A percentile compares a stretch with the other conserved stretches of the same genome.
phyloP scores from a whole-genome alignment of 192 early-diverging fungal species.

The Coemansia sp. region DNA sequence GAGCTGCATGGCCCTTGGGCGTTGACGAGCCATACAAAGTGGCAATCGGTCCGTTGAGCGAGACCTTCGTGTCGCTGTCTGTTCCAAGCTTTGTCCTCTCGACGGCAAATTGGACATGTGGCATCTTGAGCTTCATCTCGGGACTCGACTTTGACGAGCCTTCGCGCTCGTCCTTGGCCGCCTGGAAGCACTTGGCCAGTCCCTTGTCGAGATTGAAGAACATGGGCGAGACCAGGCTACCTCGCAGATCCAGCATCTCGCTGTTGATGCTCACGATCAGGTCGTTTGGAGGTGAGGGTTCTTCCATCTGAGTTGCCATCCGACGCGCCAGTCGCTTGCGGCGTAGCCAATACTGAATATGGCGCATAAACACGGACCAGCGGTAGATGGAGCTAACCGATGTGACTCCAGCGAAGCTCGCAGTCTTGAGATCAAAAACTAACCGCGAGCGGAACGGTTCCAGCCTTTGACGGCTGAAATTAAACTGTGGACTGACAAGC shows the following conservation, averaged over 20 bases:
- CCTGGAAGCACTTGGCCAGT: constrained; percentile 18
- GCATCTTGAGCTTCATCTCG: constrained; percentile 45
- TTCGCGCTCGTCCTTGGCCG: constrained; percentile 2
- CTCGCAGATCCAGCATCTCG: constrained; percentile 40
- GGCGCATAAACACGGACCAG: constrained; percentile 55
- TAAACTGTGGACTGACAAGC: constrained; percentile 28
- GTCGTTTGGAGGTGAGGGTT: constrained; percentile 37
- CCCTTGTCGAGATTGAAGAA: constrained; percentile 41
- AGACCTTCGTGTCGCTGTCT: constrained; percentile 28
- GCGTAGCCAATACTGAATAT: constrained; percentile 51
- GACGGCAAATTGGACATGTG: constrained; percentile 27
- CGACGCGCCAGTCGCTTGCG: constrained; percentile 45
- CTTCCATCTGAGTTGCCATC: constrained; percentile 35
- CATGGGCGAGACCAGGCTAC: constrained; percentile 40
- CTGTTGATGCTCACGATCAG: constrained; percentile 40
- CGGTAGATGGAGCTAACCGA: constrained; percentile 50
- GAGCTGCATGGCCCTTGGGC: constrained; percentile 27
- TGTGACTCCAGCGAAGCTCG: constrained; percentile 26
- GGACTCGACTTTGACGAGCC: constrained; percentile 17
- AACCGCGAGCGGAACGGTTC: constrained; percentile 40
- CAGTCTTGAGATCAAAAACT: constrained; percentile 36
- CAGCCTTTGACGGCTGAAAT: constrained; percentile 25
- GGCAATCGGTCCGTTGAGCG: constrained; percentile 31
- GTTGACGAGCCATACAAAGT: constrained; percentile 50
- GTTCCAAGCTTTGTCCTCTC: constrained; percentile 31